Conservation (phyloP, 2,329 filamentous ascomycete genomes). For the Ophiostoma ips region DNA sequence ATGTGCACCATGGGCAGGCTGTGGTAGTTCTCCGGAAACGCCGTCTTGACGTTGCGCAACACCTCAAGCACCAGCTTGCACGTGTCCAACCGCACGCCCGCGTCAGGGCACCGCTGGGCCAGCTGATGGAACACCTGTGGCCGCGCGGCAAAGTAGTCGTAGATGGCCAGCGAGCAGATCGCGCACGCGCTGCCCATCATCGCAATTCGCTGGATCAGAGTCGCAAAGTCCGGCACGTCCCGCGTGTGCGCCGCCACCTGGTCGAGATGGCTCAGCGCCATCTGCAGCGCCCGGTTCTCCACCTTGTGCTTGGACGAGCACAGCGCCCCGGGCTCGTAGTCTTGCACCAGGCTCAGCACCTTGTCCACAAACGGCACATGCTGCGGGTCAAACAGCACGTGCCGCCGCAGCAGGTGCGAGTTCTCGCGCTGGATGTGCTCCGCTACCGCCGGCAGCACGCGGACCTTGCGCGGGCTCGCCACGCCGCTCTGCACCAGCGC, state of each 20-base stretch:
- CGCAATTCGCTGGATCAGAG: constrained; percentile 28
- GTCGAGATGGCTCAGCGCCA: constrained; percentile 53
- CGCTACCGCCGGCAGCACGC: constrained; percentile 31
- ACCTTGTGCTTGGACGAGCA: constrained; percentile 33
- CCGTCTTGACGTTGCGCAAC: constrained; percentile 36
- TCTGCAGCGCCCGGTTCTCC: constrained; percentile 37
- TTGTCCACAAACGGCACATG: constrained; percentile 54
- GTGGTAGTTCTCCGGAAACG: constrained; percentile 33
- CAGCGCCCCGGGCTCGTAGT: constrained; percentile 27
- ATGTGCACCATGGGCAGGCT: constrained; percentile 13
- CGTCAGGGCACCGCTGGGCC: constrained; percentile 46
- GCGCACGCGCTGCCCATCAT: constrained; percentile 35
- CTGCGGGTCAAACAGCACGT: constrained; percentile 63
- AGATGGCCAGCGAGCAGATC: constrained; percentile 42
- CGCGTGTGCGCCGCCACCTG: constrained; percentile 61
- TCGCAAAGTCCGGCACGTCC: constrained; percentile 48
- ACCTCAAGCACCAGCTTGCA: constrained; percentile 37
- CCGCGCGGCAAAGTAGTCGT: constrained; percentile 45
- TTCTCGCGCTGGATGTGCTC: constrained; percentile 60
- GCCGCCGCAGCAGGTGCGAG: constrained; percentile 55
- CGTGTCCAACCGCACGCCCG: constrained; percentile 37
- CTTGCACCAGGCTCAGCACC: constrained; percentile 43
- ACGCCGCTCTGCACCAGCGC: constrained; percentile 21
- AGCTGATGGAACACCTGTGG: constrained; percentile 48
- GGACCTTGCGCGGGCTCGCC: constrained; percentile 26